Base-by-base conservation (phyloP, 2,329 filamentous ascomycete species). In the Colletotrichum coccodes region DNA sequence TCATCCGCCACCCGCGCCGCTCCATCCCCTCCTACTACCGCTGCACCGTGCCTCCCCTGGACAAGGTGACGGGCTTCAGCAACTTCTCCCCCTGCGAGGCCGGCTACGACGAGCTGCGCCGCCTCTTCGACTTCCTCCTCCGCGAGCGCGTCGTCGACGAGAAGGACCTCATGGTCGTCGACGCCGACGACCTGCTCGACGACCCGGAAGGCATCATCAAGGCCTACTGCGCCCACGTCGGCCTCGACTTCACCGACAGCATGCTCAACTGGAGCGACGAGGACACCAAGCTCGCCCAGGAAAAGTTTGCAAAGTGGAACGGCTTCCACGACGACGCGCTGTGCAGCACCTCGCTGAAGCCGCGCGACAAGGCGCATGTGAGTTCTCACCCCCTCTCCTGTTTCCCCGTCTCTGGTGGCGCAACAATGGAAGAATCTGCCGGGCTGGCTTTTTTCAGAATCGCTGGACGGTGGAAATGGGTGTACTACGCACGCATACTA, bases 311-410 rank as follows among this genome's bases (percentile, higher is more conserved):
- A 82, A 98, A 99, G 84, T 98, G 96, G 96, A 92, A 91, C 73
- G 96, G 96, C 12, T 98, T 97, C 83, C 96, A 98, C 79, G 93
- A 98, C 73, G 96, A 98, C 84, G 96, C 94, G 16, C 93, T 98
- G 74, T 86, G 92, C 73, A 97, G 93, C 77, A 91, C 87, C 42
- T 90, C 90, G 70, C 83, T 99, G 75, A 91, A 91, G 77, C 89
- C 93, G 2, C 86, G 93, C 76, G 84, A 85, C 52, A 86, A 91
- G 72, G 87, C 89, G 30, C 85, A 88, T 78, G 89, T 90, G 80
- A 79, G 86, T 80, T 60, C 36, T 65, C n/a, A 53, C 47, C 38
- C 47, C 65, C 5, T 18, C 58, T 59, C 60, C 57, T 38, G 7
- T 59, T 46, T 36, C 9, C 56, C 40, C 30, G 40, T 46, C 30